These are phyloP conservation scores for Tolypocladium endophyticum DNA, from an alignment of 2,329 filamentous ascomycete species.

Conservation along the genomic window DNA sequence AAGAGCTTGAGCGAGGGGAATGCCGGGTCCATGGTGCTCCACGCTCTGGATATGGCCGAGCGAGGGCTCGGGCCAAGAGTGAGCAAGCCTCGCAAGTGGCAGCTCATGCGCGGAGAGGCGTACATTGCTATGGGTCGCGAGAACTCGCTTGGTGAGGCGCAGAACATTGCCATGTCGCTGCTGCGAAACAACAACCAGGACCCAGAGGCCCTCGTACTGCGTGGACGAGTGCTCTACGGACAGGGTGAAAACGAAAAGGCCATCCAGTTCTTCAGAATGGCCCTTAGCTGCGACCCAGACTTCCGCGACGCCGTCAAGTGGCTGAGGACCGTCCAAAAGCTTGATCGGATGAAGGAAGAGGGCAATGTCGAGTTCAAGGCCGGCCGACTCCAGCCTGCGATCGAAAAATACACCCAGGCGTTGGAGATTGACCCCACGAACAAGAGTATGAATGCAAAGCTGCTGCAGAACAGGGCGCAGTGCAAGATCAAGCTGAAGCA, in stretches of 20 bases:
- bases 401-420: slow-evolving; percentile 75
- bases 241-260: slow-evolving; percentile 95
- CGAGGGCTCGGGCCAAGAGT: slow-evolving; percentile 66
- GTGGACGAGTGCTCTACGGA: slow-evolving; percentile 77
- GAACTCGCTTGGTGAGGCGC: slow-evolving; percentile 82
- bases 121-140: slow-evolving; percentile 85
- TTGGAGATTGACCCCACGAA: slow-evolving; percentile 79
- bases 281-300: slow-evolving; percentile 83
- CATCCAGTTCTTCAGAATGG: slow-evolving; percentile 82
- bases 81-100: slow-evolving; percentile 82
- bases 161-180: slow-evolving; percentile 82
- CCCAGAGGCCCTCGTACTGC: slow-evolving; percentile 83
- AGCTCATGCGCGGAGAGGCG: slow-evolving; percentile 81
- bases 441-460: slow-evolving; percentile 87
- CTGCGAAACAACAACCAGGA: slow-evolving; percentile 82
- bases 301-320: slow-evolving; percentile 82
- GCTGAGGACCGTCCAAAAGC: slow-evolving; percentile 79
- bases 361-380: slow-evolving; percentile 87
- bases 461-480: slow-evolving; percentile 85
- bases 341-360: slow-evolving; percentile 88
- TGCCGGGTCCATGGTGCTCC: slow-evolving; percentile 81
- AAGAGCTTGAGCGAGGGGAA: slow-evolving; percentile 64
- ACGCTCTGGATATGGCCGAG: slow-evolving; percentile 85
- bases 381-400: slow-evolving; percentile 66
- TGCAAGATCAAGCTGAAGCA: slow-evolving; percentile 77